Base-by-base conservation (phyloP, 208 protist species). In the Kentomonas sorsogonicus region DNA sequence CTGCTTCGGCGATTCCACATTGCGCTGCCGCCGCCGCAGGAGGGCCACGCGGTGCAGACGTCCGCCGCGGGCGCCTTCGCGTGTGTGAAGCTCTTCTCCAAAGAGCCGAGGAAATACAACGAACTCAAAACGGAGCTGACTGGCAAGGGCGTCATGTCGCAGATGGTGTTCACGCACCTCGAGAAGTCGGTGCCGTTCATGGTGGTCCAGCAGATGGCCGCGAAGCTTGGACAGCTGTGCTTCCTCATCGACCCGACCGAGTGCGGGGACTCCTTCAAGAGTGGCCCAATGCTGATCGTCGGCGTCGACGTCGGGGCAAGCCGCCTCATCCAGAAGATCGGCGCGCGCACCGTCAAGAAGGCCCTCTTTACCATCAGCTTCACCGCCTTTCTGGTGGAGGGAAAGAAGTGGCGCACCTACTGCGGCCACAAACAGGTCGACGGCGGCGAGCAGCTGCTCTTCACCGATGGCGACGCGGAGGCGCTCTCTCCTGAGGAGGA, bases 351-450 rank as follows among this genome's bases (percentile, higher is more conserved):
- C 27, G 39, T 53, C 20, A 53, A 57, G n/a, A 43, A 51, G 58
- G 51, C 29, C 45, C 20, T 60, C 40, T 70, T 67, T 63, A 72
- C 69, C 7, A 61, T 83, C 3, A 54, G 68, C 40, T 86, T 79
- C 48, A 60, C 72, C 18, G 75, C 79, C 23, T 86, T 86, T 53
- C 60, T 63, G 51, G 72, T 64, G 4, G 51, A 50, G 11, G 69
- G 65, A 23, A 68, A 67, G 45, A 46, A 58, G 26, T 86, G 79
- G 74, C 36, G 33, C 23, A 44, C 65, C 13, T 86, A 83, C 69
- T 74, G 72, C 69, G 68, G 74, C 46, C 75, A 83, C 62, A 72
- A 77, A 48, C 63, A 75, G 55, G 69, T 78, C 23, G 62, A 75
- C 36, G 79, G 72, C 60, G 9, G 44, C 43, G 6, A 30, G 29